These are phyloP conservation scores for Trichoderma sp. DNA, from an alignment of 2,329 filamentous ascomycete genomes.

Conservation along the genomic window DNA sequence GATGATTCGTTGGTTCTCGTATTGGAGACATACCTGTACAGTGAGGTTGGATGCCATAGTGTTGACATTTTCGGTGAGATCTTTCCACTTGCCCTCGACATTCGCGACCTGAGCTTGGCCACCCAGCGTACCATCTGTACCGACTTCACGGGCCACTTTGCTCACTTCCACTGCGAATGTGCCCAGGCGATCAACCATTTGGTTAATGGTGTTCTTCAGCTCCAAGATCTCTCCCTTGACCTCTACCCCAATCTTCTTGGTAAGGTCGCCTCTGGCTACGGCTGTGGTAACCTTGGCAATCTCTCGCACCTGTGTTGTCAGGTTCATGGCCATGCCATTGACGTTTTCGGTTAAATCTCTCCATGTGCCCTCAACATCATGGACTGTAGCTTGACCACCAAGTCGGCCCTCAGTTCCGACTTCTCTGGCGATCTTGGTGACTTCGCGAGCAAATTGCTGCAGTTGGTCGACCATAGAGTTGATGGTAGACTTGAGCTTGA, in stretches of 20 bases:
- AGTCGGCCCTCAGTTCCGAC: conserved; percentile 94
- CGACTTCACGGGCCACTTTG: conserved; percentile 91
- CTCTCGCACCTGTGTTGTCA: conserved; percentile 96
- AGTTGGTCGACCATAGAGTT: conserved; percentile 99
- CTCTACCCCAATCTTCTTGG: conserved; percentile 92
- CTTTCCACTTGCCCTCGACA: conserved; percentile 97
- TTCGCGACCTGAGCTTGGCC: conserved; percentile 93
- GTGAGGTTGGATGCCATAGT: conserved; percentile 71
- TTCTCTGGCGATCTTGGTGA: conserved; percentile 93
- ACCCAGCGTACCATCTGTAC: conserved; percentile 90
- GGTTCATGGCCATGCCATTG: conserved; percentile 98
- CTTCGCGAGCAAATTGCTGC: conserved; percentile 94
- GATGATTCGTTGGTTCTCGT: too few species aligned
- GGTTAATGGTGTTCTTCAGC: conserved; percentile 97
- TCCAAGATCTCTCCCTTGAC: conserved; percentile 93
- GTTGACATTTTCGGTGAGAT: conserved; percentile 88
- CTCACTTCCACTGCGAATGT: conserved; percentile 97
- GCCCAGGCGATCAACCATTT: conserved; percentile 95
- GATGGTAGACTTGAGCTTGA: conserved; percentile 94
- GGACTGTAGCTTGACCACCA: conserved; percentile 91
- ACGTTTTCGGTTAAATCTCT: conserved; percentile 93
- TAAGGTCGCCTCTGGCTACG: conserved; percentile 90
- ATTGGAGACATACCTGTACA: conserved; percentile 54
- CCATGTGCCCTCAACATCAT: conserved; percentile 97
- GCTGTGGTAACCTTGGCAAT: conserved; percentile 96